A percentile compares a stretch with the other conserved stretches of the same genome.
phyloP scores from a whole-genome alignment of 2,329 filamentous ascomycete genomes.

The Kalaharituber pfeilii region DNA sequence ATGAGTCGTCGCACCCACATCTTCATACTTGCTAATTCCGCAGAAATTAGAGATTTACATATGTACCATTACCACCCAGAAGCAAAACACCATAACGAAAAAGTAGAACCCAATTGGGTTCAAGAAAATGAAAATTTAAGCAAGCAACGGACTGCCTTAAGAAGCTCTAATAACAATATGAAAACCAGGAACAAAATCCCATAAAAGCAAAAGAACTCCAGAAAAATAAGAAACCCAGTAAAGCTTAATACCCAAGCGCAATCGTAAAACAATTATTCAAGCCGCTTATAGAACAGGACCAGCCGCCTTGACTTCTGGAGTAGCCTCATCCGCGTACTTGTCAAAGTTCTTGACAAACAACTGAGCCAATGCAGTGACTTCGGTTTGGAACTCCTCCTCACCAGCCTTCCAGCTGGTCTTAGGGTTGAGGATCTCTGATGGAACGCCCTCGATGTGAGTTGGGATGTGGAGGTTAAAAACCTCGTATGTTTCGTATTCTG shows the following conservation, averaged over 20 bases:
- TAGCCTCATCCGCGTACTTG: conserved; percentile 79
- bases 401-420: conserved; percentile 79
- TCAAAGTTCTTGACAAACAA: conserved; percentile 96
- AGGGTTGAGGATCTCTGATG: conserved; percentile 84
- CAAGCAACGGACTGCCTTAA: too few species aligned
- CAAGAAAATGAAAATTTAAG: too few species aligned
- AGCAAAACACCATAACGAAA: too few species aligned
- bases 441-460: conserved; percentile 75
- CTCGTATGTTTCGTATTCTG: conserved; percentile 85
- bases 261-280: background rate
- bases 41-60: too few species aligned
- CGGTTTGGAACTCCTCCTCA: conserved; percentile 59
- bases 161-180: too few species aligned
- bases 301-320: conserved; percentile 56
- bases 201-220: background rate
- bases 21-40: too few species aligned
- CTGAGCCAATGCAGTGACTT: conserved; percentile 75
- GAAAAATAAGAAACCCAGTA: background rate
- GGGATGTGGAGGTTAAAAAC: conserved; percentile 96
- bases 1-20: too few species aligned
- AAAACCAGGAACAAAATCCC: too few species aligned
- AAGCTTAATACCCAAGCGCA: background rate
- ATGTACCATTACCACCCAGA: too few species aligned
- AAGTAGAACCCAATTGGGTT: too few species aligned
- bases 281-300: conserved; percentile 30